Base-by-base conservation (phyloP, 169 alveolate species). In the Plasmodium yoelii region DNA sequence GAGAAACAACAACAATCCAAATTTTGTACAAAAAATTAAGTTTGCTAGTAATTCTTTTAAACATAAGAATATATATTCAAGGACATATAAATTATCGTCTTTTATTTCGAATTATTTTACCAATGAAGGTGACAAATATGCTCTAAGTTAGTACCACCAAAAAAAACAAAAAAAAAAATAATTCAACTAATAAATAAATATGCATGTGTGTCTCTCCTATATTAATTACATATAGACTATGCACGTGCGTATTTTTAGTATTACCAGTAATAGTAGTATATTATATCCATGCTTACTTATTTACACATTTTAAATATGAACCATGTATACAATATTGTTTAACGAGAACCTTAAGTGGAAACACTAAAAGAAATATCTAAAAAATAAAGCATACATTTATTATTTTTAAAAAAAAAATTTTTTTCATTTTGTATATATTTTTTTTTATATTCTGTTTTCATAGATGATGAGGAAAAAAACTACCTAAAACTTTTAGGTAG, bases 71-170 rank as follows among this genome's bases (percentile, higher is more conserved):
- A 42, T 19, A 42, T 19, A 67, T 34, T 46, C 60, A 34, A 65
- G 73, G 26, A 42, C 67, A 67, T 67, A 86, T 60, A 70, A 70
- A 65, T 18, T 86, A 6, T 70, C 71, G 72, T 86, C 91, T 49
- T 86, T 86, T 47, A 57, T 86, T 86, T 86, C 91, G 34, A 86
- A 71, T 47, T 86, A 57, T 13, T 86, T 86, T 28, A 60, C 71
- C 19, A 59, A 53, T 56, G 91, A 86, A 53, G 24, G 55, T 8
- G 75, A 86, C 57, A 86, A 72, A 60, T 86, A 59, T 70, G 49
- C 28, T 28, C 64, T 86, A 70, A 86, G 91, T 86, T 47, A 86
- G 71, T 65, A 18, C 18, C 56, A 64, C 9, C 46, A 42, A 34
- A 44, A 26, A 59, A 13, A 57, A 70, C 46, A 86, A 84, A 84